These are phyloP conservation scores for Sclerotinia subarctica DNA, from an alignment of 2,329 filamentous ascomycete species.

Conservation along the genomic window DNA sequence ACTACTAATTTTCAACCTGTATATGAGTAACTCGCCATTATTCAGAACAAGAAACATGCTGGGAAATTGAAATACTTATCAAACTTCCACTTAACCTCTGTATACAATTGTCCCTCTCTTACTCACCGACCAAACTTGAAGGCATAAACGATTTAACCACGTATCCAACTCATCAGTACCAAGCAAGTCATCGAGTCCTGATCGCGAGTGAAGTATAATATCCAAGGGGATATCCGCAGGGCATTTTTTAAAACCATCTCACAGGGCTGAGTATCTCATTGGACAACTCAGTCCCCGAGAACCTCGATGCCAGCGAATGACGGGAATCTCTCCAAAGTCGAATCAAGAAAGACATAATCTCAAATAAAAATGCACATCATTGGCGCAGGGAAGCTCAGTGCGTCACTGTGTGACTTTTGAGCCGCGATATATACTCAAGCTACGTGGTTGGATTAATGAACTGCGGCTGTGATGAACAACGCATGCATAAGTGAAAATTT, in stretches of 20 bases:
- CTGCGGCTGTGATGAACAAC: not conserved
- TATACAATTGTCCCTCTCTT: not conserved
- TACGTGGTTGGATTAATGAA: not conserved
- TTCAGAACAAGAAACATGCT: not conserved
- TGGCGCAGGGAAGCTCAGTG: not conserved
- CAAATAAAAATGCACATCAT: not conserved
- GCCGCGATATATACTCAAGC: not conserved
- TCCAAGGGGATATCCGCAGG: too few species aligned
- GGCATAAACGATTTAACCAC: not conserved
- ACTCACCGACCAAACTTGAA: not conserved
- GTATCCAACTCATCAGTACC: not conserved
- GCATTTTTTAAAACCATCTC: not conserved
- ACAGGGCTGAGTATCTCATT: not conserved
- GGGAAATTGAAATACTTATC: not conserved
- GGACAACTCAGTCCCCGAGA: not conserved
- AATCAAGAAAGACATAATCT: not conserved
- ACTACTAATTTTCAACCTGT: fast-evolving
- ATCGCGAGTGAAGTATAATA: not conserved
- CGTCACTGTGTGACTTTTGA: not conserved
- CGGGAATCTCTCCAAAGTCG: not conserved
- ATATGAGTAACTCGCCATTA: fast-evolving
- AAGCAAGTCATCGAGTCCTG: not conserved
- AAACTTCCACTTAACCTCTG: not conserved
- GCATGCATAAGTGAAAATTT: not conserved
- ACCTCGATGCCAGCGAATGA: not conserved